These are phyloP conservation scores for Penicillium tannophilum DNA, from an alignment of 495 filamentous ascomycete genomes.

Conservation along the genomic window DNA sequence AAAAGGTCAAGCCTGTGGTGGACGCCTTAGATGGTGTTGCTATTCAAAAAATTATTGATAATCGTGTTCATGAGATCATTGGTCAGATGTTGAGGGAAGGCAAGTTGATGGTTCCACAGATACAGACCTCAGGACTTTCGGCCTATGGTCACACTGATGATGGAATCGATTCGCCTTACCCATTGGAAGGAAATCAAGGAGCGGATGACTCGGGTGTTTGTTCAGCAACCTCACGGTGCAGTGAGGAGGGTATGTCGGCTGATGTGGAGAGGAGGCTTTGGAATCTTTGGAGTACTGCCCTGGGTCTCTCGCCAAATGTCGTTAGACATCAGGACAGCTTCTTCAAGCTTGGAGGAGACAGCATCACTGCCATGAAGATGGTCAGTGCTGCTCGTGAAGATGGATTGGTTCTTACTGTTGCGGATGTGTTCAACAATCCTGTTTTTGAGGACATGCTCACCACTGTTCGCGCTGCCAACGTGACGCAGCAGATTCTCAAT, in stretches of 20 bases:
- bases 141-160: conserved; percentile 19
- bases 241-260: conserved; percentile 26
- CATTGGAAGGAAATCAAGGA: conserved; percentile 17
- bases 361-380: conserved; percentile 70
- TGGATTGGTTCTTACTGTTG: conserved; percentile 57
- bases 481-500: conserved; percentile 29
- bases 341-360: conserved; percentile 53
- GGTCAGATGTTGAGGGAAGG: conserved; percentile 41
- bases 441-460: conserved; percentile 50
- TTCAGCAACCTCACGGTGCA: conserved; percentile 28
- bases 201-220: conserved; percentile 31
- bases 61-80: conserved; percentile 45
- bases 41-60: conserved; percentile 43
- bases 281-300: conserved; percentile 47
- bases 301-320: conserved; percentile 41
- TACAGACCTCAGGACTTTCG: conserved; percentile 20
- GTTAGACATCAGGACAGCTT: conserved; percentile 49
- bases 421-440: conserved; percentile 52
- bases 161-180: conserved; percentile 25
- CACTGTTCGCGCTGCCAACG: conserved; percentile 31
- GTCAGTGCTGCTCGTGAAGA: conserved; percentile 59
- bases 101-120: conserved; percentile 28
- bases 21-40: conserved; percentile 27
- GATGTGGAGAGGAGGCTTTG: conserved; percentile 43
- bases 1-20: conserved; percentile 14